Evolutionary conservation across 164 flowering plant genomes (phyloP).

Genomic region (Kalanchoe fedtschenkoi): DNA sequence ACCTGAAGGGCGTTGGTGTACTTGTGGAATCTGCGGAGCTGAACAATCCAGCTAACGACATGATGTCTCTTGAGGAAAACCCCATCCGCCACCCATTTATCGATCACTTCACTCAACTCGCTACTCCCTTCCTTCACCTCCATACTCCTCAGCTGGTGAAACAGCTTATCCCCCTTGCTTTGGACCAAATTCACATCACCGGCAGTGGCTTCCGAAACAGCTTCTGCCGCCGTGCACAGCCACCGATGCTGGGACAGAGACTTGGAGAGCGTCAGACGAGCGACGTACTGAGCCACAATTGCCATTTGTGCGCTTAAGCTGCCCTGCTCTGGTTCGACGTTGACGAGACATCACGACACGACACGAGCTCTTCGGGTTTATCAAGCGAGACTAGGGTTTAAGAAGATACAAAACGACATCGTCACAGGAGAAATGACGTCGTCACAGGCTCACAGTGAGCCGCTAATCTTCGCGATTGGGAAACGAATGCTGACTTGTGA

Average conservation of each 20-base stretch:
- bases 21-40: slow-evolving; percentile 16
- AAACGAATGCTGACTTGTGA: too few species aligned
- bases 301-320: neutral
- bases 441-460: too few species aligned
- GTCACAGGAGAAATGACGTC: too few species aligned
- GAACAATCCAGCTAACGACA: slow-evolving; percentile 10
- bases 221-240: neutral
- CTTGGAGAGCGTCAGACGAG: slow-evolving; percentile 1
- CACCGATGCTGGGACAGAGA: neutral
- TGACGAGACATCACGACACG: too few species aligned
- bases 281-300: neutral
- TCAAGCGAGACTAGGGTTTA: neutral
- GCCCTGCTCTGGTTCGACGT: neutral
- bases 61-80: slow-evolving; percentile 4
- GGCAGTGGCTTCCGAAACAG: neutral
- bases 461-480: too few species aligned
- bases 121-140: slow-evolving; percentile 4
- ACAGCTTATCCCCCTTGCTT: neutral
- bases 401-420: neutral
- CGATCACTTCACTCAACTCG: slow-evolving; percentile 8
- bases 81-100: slow-evolving; percentile 16
- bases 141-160: neutral
- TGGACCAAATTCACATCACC: neutral
- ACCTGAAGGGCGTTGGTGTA: slow-evolving; percentile 23
- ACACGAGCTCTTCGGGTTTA: too few species aligned